Evolutionary conservation across 495 filamentous ascomycete species (phyloP).

Genomic region (Antarctomyces pellizariae): DNA sequence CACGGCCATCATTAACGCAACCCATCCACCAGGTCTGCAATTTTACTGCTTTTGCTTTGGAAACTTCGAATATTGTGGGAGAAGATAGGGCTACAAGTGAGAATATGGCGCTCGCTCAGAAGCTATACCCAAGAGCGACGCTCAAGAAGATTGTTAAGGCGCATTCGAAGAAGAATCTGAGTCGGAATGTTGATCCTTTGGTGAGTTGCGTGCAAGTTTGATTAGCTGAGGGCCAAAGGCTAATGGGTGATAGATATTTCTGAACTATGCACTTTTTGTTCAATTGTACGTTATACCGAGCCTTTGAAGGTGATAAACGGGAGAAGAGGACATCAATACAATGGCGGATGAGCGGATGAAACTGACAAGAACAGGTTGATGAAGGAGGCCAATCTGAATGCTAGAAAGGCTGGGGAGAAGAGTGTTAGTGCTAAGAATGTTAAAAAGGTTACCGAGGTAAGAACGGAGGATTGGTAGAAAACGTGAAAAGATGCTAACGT

Average conservation of each 20-base stretch:
- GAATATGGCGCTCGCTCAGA: slow-evolving; percentile 34
- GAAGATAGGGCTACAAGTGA: no score
- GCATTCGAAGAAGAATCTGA: slow-evolving; percentile 53
- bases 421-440: slow-evolving; percentile 49
- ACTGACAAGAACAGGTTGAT: slow-evolving; percentile 34
- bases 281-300: slow-evolving; percentile 34
- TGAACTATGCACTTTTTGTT: slow-evolving; percentile 80
- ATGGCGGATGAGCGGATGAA: no score
- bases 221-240: neutral
- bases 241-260: slow-evolving; percentile 41
- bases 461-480: slow-evolving; percentile 13
- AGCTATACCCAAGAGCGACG: slow-evolving; percentile 64
- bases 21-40: no score
- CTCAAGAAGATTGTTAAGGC: slow-evolving; percentile 79
- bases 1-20: no score
- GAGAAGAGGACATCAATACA: slow-evolving; percentile 1
- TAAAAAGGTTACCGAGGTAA: slow-evolving; percentile 52
- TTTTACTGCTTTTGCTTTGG: no score
- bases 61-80: no score
- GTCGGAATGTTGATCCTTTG: slow-evolving; percentile 72
- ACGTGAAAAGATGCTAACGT: neutral
- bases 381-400: slow-evolving; percentile 58
- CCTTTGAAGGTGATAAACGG: neutral
- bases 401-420: slow-evolving; percentile 49
- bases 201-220: slow-evolving; percentile 21